Conservation (phyloP, 768 basidiomycete genomes). For the Baorangia bicolor region DNA sequence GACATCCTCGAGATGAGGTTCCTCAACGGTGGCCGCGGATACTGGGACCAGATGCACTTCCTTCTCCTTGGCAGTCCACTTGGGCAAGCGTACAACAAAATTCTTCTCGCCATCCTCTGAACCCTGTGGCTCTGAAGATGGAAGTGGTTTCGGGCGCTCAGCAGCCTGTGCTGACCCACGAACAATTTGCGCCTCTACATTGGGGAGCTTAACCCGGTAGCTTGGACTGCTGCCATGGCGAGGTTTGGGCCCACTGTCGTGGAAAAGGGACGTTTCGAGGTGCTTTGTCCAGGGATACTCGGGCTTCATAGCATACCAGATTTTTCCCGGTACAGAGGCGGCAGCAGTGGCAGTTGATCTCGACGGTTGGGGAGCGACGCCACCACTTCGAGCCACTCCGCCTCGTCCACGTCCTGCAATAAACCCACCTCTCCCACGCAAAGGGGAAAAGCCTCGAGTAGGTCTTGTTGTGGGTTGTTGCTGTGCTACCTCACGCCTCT, state of each 20-base stretch:
- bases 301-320: conserved; percentile 75
- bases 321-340: conserved; percentile 39
- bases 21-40: conserved; percentile 29
- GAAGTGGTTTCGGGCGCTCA: conserved; percentile 12
- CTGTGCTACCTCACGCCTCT: conserved; percentile 35
- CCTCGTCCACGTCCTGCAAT: conserved; percentile 43
- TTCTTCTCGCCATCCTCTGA: conserved; percentile 46
- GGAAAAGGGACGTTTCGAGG: conserved; percentile 70
- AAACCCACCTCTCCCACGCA: conserved; percentile 50
- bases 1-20: conserved; percentile 50
- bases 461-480: conserved; percentile 32
- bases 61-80: conserved; percentile 38
- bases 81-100: conserved; percentile 58
- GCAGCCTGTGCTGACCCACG: conserved; percentile 32
- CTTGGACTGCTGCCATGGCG: conserved; percentile 54
- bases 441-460: conserved; percentile 35
- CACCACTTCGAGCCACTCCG: conserved; percentile 47
- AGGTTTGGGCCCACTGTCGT: conserved; percentile 57
- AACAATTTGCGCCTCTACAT: conserved; percentile 42
- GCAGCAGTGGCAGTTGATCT: conserved; percentile 30
- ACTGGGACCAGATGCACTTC: conserved; percentile 10
- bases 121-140: conserved; percentile 21
- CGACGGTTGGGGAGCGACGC: conserved; percentile 32
- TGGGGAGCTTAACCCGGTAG: conserved; percentile 66
- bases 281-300: conserved; percentile 85